Evolutionary conservation across 78 protist genomes (phyloP).

Genomic region (Dictyostelium citrinum): DNA sequence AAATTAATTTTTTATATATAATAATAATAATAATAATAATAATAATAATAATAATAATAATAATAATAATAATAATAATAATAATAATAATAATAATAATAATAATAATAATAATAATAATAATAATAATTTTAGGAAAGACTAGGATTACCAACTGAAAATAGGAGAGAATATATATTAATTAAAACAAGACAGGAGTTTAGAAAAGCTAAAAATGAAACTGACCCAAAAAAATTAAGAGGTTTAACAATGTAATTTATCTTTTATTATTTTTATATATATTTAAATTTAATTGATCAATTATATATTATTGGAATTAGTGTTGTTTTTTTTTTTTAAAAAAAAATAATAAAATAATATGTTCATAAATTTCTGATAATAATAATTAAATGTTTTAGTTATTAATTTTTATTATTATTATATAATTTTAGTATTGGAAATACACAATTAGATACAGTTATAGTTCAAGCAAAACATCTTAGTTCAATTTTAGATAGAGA

Average conservation of each 20-base stretch:
- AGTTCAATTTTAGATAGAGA: constrained; percentile 45
- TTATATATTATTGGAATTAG: too few species aligned
- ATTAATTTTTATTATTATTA: not conserved
- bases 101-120: too few species aligned
- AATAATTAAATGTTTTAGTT: too few species aligned
- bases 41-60: too few species aligned
- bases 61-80: too few species aligned
- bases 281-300: too few species aligned
- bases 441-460: constrained; percentile 73
- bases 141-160: constrained; percentile 55
- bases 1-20: not conserved
- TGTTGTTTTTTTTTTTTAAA: too few species aligned
- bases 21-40: not conserved
- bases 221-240: constrained; percentile 27
- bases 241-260: constrained; percentile 47
- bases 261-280: too few species aligned
- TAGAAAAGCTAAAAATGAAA: constrained; percentile 26
- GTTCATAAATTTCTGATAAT: too few species aligned
- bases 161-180: constrained; percentile 66
- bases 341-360: too few species aligned
- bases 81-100: too few species aligned
- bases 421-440: constrained; percentile 29
- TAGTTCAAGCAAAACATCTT: constrained; percentile 61
- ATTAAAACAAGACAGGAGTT: constrained; percentile 56
- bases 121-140: constrained; percentile 33